Percentiles rank a stretch among this genome's conserved stretches.
phyloP scores from a whole-genome alignment of 2,329 filamentous ascomycete species.

The Trichophyton mentagrophytes region DNA sequence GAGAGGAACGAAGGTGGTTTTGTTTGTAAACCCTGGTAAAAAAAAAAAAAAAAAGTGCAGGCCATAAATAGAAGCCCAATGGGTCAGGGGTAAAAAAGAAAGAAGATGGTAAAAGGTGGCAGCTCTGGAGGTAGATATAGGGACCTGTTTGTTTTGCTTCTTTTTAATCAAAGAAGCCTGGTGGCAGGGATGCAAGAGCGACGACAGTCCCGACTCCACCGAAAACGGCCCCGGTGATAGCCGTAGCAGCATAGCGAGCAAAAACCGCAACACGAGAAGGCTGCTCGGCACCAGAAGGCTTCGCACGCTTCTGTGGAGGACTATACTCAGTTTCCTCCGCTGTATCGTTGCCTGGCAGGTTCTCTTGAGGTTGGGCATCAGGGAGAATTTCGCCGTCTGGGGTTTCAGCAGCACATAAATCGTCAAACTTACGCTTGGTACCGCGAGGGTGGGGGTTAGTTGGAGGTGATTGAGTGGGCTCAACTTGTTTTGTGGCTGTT shows the following conservation, averaged over 20 bases:
- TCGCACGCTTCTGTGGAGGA: conserved; percentile 19
- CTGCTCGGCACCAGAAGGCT: conserved; percentile 13
- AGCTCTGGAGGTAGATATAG: background rate
- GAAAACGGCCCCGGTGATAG: conserved; percentile 29
- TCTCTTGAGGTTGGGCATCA: conserved; percentile 5
- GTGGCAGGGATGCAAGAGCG: conserved; percentile 30
- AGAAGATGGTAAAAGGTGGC: background rate
- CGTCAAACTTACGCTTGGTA: conserved; percentile 7
- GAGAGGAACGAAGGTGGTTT: too few relatives aligned
- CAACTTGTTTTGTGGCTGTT: background rate
- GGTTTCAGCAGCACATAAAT: background rate
- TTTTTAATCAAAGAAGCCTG: conserved; percentile 30
- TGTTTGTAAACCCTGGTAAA: too few relatives aligned
- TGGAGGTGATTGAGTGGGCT: background rate
- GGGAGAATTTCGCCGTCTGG: conserved; percentile 4
- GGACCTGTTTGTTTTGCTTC: background rate
- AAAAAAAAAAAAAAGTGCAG: too few relatives aligned
- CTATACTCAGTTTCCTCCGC: conserved; percentile 8
- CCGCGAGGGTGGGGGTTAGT: background rate
- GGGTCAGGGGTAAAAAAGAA: background rate
- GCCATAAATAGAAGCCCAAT: too few relatives aligned
- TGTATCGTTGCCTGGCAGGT: background rate
- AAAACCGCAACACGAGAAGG: conserved; percentile 13
- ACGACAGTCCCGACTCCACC: conserved; percentile 32
- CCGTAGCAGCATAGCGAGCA: conserved; percentile 28